Evolutionary conservation across 495 filamentous ascomycete species (phyloP).

Genomic region (Talaromyces stipitatus): DNA sequence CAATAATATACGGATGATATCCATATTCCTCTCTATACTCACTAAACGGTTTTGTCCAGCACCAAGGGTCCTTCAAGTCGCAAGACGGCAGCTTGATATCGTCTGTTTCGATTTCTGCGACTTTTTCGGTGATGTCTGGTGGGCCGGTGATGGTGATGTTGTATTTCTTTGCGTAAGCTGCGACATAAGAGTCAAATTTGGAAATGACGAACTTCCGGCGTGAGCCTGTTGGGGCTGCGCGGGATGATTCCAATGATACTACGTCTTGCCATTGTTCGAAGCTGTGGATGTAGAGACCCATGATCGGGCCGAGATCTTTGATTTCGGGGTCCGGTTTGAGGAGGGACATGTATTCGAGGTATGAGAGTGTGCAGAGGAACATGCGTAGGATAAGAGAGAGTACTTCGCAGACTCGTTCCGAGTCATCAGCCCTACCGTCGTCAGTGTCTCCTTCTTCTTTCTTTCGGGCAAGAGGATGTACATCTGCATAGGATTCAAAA

Average conservation of each 20-base stretch:
- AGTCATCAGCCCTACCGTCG: conserved; percentile 17
- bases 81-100: conserved; percentile 9
- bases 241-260: background rate
- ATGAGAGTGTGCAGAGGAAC: conserved; percentile 23
- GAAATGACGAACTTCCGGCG: conserved; percentile 5
- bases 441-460: background rate
- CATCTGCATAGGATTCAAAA: conserved; percentile 9
- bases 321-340: conserved; percentile 23
- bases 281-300: conserved; percentile 13
- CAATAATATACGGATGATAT: background rate
- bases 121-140: conserved; percentile 2
- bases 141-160: conserved; percentile 11
- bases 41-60: conserved; percentile 7
- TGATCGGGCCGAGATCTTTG: conserved; percentile 23
- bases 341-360: conserved; percentile 16
- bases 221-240: background rate
- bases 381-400: conserved; percentile 16
- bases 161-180: conserved; percentile 15
- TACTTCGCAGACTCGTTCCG: conserved; percentile 9
- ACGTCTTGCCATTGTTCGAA: background rate
- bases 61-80: conserved; percentile 16
- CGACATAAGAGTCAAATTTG: conserved; percentile 7
- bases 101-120: conserved; percentile 1
- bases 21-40: conserved; percentile 5
- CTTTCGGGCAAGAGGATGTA: background rate